phyloP scores from a whole-genome alignment of 2,329 filamentous ascomycete genomes.

The Hypoxylon sp. region DNA sequence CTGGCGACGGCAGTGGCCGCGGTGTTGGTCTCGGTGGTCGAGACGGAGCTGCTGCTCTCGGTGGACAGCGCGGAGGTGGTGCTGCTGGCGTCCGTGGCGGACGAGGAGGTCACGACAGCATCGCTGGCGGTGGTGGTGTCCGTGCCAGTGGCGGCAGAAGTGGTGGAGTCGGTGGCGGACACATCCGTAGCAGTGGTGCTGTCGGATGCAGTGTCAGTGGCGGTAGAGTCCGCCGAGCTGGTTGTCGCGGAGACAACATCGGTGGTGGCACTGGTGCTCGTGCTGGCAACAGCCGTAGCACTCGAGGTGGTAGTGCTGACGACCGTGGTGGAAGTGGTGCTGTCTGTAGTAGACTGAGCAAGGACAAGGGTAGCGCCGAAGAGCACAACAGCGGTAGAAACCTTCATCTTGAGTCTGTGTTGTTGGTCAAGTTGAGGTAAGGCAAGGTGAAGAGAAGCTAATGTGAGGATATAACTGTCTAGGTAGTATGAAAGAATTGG shows the following conservation, averaged over 20 bases:
- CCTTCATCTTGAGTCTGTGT: constrained; percentile 33
- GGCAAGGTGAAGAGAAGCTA: not conserved
- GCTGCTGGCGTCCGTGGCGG: constrained; percentile 2
- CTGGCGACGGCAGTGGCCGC: constrained; percentile 22
- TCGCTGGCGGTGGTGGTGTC: constrained; percentile 1
- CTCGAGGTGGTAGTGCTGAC: constrained; percentile 14
- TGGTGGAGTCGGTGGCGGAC: not conserved
- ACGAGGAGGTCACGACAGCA: not conserved
- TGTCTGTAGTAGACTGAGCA: constrained; percentile 28
- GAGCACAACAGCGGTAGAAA: constrained; percentile 20
- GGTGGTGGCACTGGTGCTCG: constrained; percentile 26
- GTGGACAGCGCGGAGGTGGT: constrained; percentile 17
- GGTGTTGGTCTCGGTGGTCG: constrained; percentile 24
- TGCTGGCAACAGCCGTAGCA: constrained; percentile 5
- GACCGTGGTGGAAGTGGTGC: constrained; percentile 13
- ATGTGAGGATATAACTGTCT: not conserved
- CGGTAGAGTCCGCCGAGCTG: too few relatives aligned
- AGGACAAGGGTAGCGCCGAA: constrained; percentile 29
- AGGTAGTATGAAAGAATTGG: too few relatives aligned
- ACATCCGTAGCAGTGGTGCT: not conserved
- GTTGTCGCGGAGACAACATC: not conserved
- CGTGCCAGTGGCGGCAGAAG: not conserved
- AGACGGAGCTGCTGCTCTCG: constrained; percentile 32
- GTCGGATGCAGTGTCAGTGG: too few relatives aligned
- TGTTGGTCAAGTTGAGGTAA: not conserved